These are phyloP conservation scores for Mortierella sp. DNA, from an alignment of 371 early-diverging fungal genomes.

Conservation along the genomic window DNA sequence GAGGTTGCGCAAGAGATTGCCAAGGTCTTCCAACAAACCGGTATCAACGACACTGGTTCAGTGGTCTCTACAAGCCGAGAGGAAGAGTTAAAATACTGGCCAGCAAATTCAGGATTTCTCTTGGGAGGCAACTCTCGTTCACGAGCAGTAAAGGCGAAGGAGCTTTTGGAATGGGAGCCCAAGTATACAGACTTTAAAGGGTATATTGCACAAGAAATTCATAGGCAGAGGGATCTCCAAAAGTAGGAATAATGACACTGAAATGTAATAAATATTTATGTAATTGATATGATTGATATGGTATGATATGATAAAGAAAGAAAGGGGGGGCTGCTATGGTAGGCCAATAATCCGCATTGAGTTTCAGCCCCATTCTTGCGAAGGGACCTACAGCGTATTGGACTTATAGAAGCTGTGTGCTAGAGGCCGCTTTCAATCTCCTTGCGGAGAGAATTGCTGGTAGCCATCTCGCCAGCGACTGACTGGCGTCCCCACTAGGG, in stretches of 20 bases:
- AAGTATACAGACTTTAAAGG: slow-evolving; percentile 32
- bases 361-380: slow-evolving; percentile 37
- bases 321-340: slow-evolving; percentile 42
- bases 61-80: slow-evolving; percentile 15
- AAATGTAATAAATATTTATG: too few species aligned
- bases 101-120: background rate
- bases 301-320: background rate
- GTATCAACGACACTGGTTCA: slow-evolving; percentile 20
- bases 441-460: slow-evolving; percentile 40
- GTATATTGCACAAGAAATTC: slow-evolving; percentile 31
- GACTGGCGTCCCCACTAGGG: slow-evolving; percentile 55
- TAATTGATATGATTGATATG: background rate
- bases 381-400: slow-evolving; percentile 54
- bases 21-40: slow-evolving; percentile 23
- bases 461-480: slow-evolving; percentile 54
- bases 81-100: slow-evolving; percentile 30
- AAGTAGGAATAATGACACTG: background rate
- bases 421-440: slow-evolving; percentile 56
- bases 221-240: slow-evolving; percentile 24
- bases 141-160: slow-evolving; percentile 28
- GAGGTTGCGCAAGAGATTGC: slow-evolving; percentile 52
- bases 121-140: slow-evolving; percentile 47
- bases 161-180: slow-evolving; percentile 47
- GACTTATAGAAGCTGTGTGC: slow-evolving; percentile 58
- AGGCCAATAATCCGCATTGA: slow-evolving; percentile 59